Base-by-base conservation (phyloP, 1,284 basidiomycete species). In the Cryptococcus sp. region DNA sequence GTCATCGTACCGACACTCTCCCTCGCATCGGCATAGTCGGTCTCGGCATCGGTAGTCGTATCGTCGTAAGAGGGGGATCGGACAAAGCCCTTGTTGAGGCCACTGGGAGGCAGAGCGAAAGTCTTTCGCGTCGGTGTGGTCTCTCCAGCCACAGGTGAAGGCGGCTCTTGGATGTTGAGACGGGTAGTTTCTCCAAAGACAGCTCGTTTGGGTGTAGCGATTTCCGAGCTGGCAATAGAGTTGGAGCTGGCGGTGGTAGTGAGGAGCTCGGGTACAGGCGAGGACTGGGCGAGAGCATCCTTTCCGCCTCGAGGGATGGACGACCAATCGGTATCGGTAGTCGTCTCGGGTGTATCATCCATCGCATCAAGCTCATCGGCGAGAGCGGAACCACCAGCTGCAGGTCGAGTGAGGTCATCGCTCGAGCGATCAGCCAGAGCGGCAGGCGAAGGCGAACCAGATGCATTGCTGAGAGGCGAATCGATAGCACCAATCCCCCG, bases 1-100 rank as follows among this genome's bases (percentile, higher is more conserved):
- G 85, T 85, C 28, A 78, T 75, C 65, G 82, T 78, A 33, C 77
- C 75, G 35, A 85, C 78, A 51, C 84, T 87, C 68, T 85, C 83
- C 45, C 82, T 76, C 2, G 89, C 89, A 65, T 92, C 88, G 21
- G 86, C 80, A 64, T 87, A 94, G 52, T 86, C 84, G 0, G 80
- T 80, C 54, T 85, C 84, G 5, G 80, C 81, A 51, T 83, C 79
- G 1, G 78, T 80, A 1, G 77, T 79, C 45, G 58, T 60, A 22
- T 54, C 62, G 23, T 59, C 59, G 35, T 50, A 32, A 16, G 64
- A 61, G 6, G 50, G 49, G 14, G 59, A 57, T 33, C 60, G 52
- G 26, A 58, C 45, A 40, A 61, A 52, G n/a, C 58, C 50, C 28
- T 58, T 43, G 45, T 58, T 44, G 26, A 60, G 48, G 24, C 44